Evolutionary conservation across 2,329 filamentous ascomycete species (phyloP).

Genomic region (Diaporthe batatas): DNA sequence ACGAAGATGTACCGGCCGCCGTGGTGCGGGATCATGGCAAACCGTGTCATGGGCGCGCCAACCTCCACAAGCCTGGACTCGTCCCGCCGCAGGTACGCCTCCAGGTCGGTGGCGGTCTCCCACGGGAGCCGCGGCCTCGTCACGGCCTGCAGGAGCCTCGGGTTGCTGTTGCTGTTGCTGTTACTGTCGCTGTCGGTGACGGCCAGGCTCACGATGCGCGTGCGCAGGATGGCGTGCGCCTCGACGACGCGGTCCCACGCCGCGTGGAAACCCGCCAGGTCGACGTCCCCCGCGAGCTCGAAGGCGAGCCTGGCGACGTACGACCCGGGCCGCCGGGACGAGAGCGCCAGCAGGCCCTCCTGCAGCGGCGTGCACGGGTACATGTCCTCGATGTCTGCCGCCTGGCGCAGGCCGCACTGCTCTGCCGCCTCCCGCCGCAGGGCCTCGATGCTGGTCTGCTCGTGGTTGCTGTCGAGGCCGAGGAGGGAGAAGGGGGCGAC

Average conservation of each 20-base stretch:
- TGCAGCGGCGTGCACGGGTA: neutral
- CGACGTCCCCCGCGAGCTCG: neutral
- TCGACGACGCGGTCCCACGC: no score
- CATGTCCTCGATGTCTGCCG: neutral
- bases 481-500: neutral
- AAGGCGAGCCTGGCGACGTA: neutral
- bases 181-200: no score
- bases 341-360: neutral
- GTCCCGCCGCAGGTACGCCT: no score
- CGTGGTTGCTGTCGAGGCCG: no score
- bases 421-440: neutral
- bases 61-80: no score
- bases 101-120: no score
- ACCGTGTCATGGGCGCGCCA: neutral
- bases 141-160: no score
- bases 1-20: neutral
- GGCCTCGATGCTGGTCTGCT: no score
- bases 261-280: neutral
- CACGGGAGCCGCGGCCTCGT: no score
- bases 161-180: no score
- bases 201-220: no score
- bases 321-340: neutral
- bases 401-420: neutral
- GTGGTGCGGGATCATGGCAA: no score
- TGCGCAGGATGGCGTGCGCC: neutral